Conservation (phyloP, 768 basidiomycete genomes). For the Leccinellum albellum region DNA sequence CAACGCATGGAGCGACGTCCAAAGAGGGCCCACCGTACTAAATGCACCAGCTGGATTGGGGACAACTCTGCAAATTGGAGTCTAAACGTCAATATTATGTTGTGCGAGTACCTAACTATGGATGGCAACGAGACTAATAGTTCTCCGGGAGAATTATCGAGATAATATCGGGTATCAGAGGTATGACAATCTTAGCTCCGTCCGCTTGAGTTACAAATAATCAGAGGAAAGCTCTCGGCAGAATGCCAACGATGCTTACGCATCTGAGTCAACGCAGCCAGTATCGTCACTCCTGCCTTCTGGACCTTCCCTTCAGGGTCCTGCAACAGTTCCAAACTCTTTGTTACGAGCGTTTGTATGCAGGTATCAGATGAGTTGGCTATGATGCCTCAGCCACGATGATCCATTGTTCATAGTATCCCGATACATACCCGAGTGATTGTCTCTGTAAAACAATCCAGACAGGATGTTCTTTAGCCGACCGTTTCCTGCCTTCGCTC, state of each 20-base stretch:
- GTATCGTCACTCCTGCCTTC: constrained; percentile 22
- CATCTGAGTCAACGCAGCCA: constrained; percentile 19
- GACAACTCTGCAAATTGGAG: too few species aligned
- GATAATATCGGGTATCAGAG: background rate
- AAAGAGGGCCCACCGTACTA: too few species aligned
- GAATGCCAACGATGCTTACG: constrained; percentile 2
- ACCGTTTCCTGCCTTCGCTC: constrained; percentile 11
- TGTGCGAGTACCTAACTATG: too few species aligned
- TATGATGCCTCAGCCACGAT: background rate
- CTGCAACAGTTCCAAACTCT: constrained; percentile 5
- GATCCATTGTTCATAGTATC: background rate
- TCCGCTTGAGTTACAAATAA: background rate
- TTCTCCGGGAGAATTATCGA: background rate
- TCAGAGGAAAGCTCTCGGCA: background rate
- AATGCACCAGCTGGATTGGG: too few species aligned
- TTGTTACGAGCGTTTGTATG: constrained; percentile 7
- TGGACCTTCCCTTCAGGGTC: constrained; percentile 12
- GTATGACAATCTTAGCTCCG: background rate
- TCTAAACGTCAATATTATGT: too few species aligned
- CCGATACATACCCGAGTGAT: constrained; percentile 1
- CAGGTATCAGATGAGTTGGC: background rate
- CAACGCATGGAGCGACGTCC: too few species aligned
- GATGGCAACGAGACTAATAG: too few species aligned
- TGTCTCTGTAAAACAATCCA: constrained; percentile 18
- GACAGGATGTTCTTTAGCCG: constrained; percentile 16